Evolutionary conservation across 2,329 filamentous ascomycete genomes (phyloP).

Genomic region (Esteya vermicola): DNA sequence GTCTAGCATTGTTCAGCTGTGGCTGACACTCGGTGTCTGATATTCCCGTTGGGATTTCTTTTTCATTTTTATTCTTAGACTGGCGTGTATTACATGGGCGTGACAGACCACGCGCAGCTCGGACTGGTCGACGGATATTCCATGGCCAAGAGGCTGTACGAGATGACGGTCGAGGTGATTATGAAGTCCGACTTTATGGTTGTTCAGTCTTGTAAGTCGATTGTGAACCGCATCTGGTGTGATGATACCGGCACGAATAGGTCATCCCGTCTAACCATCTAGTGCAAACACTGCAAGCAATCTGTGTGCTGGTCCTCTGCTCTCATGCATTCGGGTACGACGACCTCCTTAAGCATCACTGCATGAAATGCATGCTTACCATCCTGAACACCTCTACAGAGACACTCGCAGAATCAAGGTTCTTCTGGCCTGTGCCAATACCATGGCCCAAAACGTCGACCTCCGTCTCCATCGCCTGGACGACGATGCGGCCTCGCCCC

Average conservation of each 20-base stretch:
- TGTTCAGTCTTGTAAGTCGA: background rate
- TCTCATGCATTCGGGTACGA: background rate
- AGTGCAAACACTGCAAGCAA: background rate
- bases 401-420: background rate
- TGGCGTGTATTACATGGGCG: constrained; percentile 1
- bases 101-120: background rate
- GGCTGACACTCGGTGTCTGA: no score
- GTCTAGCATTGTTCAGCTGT: no score
- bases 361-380: no score
- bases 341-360: background rate
- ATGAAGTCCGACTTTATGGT: constrained; percentile 1
- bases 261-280: background rate
- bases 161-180: background rate
- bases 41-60: no score
- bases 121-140: background rate
- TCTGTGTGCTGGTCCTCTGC: background rate
- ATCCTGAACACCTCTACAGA: background rate
- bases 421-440: background rate
- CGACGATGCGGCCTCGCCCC: background rate
- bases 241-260: no score
- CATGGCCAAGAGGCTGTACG: background rate
- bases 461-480: background rate
- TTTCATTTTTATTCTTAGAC: background rate
- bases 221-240: background rate
- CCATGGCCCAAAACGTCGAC: background rate